phyloP scores from a whole-genome alignment of 2,329 filamentous ascomycete genomes.

The Venturia pyrina region DNA sequence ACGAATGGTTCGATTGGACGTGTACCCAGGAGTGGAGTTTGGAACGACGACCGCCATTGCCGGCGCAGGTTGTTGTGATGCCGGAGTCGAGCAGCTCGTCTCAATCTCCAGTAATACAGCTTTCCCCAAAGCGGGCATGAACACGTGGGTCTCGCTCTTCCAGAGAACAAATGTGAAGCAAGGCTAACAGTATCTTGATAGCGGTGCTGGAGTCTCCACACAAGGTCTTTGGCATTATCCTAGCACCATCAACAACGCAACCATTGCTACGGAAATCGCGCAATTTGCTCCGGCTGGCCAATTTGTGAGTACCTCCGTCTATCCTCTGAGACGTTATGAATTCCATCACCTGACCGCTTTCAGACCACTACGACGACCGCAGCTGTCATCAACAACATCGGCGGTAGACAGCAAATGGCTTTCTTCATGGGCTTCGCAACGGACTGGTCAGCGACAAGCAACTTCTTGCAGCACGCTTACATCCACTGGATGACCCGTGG shows the following conservation, averaged over 20 bases:
- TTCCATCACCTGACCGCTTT: conserved; percentile 19
- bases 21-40: conserved; percentile 37
- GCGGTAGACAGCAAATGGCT: conserved; percentile 45
- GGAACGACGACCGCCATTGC: conserved; percentile 25
- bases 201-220: conserved; percentile 36
- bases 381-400: conserved; percentile 45
- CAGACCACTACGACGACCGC: conserved; percentile 33
- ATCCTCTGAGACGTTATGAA: conserved; percentile 1
- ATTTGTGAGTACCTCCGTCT: conserved; percentile 9
- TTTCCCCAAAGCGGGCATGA: conserved; percentile 44
- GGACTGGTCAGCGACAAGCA: conserved; percentile 38
- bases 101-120: conserved; percentile 38
- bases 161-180: conserved; percentile 22
- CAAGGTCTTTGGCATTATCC: conserved; percentile 46
- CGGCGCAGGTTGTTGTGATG: conserved; percentile 36
- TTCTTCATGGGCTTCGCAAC: conserved; percentile 43
- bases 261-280: conserved; percentile 39
- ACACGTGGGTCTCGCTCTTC: conserved; percentile 28
- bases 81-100: conserved; percentile 40
- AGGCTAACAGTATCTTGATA: neutral
- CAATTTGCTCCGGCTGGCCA: conserved; percentile 37
- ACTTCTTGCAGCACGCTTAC: conserved; percentile 46
- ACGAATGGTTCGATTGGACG: conserved; percentile 45
- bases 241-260: conserved; percentile 40
- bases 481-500: conserved; percentile 48